Conservation (phyloP, 192 early-diverging fungal species). For the Funneliformis mosseae region DNA sequence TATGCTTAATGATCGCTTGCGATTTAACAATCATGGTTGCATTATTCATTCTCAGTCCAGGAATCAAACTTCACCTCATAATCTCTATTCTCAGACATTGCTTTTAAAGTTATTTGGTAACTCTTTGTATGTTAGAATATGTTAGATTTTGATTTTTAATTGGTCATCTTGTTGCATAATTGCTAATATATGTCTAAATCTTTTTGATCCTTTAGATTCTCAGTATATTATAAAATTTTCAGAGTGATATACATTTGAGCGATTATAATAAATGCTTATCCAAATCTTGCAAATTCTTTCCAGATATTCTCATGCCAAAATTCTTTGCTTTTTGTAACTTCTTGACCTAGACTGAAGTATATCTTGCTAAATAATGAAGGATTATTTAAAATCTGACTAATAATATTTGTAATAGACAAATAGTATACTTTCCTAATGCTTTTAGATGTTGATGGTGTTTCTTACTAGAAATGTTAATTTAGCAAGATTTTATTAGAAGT, state of each 20-base stretch:
- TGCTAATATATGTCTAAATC: too few relatives aligned
- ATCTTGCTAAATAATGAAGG: background rate
- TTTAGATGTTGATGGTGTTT: background rate
- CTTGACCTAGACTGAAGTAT: too few relatives aligned
- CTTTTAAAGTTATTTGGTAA: background rate
- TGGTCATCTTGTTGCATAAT: too few relatives aligned
- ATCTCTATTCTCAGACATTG: background rate
- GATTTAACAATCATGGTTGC: background rate
- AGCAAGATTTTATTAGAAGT: background rate
- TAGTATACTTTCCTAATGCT: background rate
- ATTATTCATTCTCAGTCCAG: background rate
- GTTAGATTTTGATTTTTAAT: too few relatives aligned
- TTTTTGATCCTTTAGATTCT: too few relatives aligned
- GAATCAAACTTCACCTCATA: background rate
- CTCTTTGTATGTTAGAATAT: background rate
- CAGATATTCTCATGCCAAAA: background rate
- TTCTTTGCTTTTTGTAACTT: too few relatives aligned
- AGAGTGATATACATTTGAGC: too few relatives aligned
- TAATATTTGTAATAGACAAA: too few relatives aligned
- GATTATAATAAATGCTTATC: too few relatives aligned
- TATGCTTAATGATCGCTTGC: background rate
- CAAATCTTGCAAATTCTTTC: too few relatives aligned
- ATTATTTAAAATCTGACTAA: too few relatives aligned
- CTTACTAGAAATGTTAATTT: background rate
- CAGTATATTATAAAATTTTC: too few relatives aligned